Base-by-base conservation (phyloP, 352 stramenopile genomes). In the Phytophthora pseudosyringae region DNA sequence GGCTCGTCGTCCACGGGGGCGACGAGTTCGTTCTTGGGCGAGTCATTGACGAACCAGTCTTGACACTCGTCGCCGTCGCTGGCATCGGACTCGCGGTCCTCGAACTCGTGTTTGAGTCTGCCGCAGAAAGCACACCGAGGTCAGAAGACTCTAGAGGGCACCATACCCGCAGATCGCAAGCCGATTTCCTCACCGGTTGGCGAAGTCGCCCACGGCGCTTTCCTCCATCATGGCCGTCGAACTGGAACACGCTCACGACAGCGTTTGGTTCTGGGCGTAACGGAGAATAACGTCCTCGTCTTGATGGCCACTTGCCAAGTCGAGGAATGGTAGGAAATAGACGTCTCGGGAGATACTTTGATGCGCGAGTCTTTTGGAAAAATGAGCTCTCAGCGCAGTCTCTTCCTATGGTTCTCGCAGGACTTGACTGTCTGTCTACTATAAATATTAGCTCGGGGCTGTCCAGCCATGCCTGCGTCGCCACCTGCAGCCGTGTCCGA, bases 31-130 rank as follows among this genome's bases (percentile, higher is more conserved):
- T 76, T 48, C 16, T 75, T 74, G 11, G 50, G 70, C 40, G 81
- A 75, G 48, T 94, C 85, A 63, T 94, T 92, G 29, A 92, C 85
- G 47, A 93, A 93, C 85, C 85, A 93, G 54, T 93, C 83, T 71
- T 93, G 80, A 10, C 72, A 86, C 28, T 84, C 84, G 29, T 87
- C 73, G 10, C 62, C 55, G 39, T 88, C 81, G 51, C 81, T 87
- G 33, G 65, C 71, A 26, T 84, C 64, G 0, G 81, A 88, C 8
- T 66, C 64, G n/a, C 56, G 67, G 21, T 90, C 81, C 52, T 93
- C 83, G 41, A 93, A 93, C 59, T 93, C 80, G 11, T 80, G 70
- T 53, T 88, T 85, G 35, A 88, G 75, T 7, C 67, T 75, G 60
- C 25, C 41, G 9, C 5, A 47, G 15, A 39, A 58, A 63, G 35